Conservation (phyloP, 148 eudicot species). For the Chenopodium berlandieri region DNA sequence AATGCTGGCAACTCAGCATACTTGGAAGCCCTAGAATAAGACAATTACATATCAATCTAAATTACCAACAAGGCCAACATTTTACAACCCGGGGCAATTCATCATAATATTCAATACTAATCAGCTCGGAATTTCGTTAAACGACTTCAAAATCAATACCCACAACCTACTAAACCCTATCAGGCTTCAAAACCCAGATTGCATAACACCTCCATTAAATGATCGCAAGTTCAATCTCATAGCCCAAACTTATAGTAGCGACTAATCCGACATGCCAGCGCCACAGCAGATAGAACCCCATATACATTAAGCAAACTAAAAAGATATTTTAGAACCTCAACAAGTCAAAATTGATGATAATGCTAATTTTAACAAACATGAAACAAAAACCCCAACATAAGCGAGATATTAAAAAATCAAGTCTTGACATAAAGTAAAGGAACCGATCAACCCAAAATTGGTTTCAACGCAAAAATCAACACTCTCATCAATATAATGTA, state of each 20-base stretch:
- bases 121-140: not conserved
- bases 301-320: not conserved
- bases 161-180: constrained; percentile 4
- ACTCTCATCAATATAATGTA: not conserved
- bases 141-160: not conserved
- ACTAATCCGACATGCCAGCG: not conserved
- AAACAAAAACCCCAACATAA: not conserved
- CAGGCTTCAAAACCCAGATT: not conserved
- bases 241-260: not conserved
- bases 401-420: not conserved
- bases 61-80: not conserved
- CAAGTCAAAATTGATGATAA: constrained; percentile 10
- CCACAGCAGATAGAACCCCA: not conserved
- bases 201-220: not conserved
- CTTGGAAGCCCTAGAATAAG: not conserved
- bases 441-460: constrained; percentile 9
- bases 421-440: not conserved
- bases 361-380: not conserved
- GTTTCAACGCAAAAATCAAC: constrained; percentile 12
- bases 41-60: not conserved
- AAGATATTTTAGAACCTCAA: not conserved
- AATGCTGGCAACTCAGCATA: not conserved
- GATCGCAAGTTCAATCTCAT: constrained; percentile 3
- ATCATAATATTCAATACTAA: not conserved
- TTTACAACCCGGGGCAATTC: not conserved